Evolutionary conservation across 1,139 yeast species (phyloP).

Genomic region (Debaryomyces singareniensis): DNA sequence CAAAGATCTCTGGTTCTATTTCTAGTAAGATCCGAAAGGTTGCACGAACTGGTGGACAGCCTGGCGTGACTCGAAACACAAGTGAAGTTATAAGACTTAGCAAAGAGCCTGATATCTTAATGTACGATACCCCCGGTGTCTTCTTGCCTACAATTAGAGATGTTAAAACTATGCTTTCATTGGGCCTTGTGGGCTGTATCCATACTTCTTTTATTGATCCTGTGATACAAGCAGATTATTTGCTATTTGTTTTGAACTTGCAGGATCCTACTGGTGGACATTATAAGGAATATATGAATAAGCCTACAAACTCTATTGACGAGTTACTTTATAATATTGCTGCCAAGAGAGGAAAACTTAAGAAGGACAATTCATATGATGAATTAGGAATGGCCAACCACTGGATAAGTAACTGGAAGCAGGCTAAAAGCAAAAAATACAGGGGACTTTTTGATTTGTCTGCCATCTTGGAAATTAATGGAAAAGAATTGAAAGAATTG

Average conservation of each 20-base stretch:
- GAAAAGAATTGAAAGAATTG: slow-evolving; percentile 17
- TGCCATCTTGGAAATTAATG: slow-evolving; percentile 26
- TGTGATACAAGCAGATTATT: slow-evolving; percentile 78
- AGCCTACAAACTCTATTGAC: slow-evolving; percentile 73
- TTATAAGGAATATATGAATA: slow-evolving; percentile 41
- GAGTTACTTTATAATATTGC: slow-evolving; percentile 56
- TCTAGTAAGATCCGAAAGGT: slow-evolving; percentile 52
- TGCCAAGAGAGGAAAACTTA: slow-evolving; percentile 28
- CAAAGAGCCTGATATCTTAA: slow-evolving; percentile 57
- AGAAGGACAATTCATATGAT: slow-evolving; percentile 32
- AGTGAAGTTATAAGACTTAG: slow-evolving; percentile 69
- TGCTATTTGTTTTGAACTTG: slow-evolving; percentile 66
- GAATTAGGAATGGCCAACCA: slow-evolving; percentile 60
- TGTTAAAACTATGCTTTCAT: slow-evolving; percentile 65
- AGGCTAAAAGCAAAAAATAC: slow-evolving; percentile 39
- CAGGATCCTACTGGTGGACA: slow-evolving; percentile 44
- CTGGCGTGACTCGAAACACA: slow-evolving; percentile 83
- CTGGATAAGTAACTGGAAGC: slow-evolving; percentile 65
- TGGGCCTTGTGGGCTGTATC: slow-evolving; percentile 77
- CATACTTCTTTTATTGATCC: slow-evolving; percentile 70
- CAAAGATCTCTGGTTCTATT: slow-evolving; percentile 12
- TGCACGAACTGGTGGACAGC: slow-evolving; percentile 80
- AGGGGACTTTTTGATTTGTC: slow-evolving; percentile 33
- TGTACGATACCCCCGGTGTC: slow-evolving; percentile 93
- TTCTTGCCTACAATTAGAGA: slow-evolving; percentile 70